Conservation (phyloP, 352 stramenopile species). For the Globisporangium mamillatum region DNA sequence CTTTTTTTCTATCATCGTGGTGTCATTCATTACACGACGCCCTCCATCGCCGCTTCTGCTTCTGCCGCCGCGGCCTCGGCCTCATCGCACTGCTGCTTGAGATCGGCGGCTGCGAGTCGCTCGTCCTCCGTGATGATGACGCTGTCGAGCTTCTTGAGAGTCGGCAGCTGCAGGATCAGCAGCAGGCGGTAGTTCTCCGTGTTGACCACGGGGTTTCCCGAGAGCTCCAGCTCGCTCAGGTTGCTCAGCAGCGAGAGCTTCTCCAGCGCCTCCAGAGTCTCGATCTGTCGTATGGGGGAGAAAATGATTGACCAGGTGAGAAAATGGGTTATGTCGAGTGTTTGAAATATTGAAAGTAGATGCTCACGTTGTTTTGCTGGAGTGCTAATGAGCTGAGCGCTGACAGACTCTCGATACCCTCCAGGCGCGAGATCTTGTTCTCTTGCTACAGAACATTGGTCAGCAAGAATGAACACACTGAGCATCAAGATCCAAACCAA, state of each 20-base stretch:
- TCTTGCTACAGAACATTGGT: conserved; percentile 37
- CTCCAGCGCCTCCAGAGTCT: conserved; percentile 44
- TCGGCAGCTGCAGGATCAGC: conserved; percentile 50
- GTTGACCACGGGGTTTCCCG: conserved; percentile 52
- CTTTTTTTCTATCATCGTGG: conserved; percentile 5
- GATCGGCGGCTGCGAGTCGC: conserved; percentile 50
- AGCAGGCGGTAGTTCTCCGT: conserved; percentile 51
- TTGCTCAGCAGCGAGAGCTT: conserved; percentile 40
- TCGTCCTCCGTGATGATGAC: conserved; percentile 57
- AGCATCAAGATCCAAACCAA: not conserved
- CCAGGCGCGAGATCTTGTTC: conserved; percentile 60
- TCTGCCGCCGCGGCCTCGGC: conserved; percentile 21
- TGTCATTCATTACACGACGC: not conserved
- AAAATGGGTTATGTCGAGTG: not conserved
- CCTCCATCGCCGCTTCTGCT: conserved; percentile 19
- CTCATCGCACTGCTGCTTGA: conserved; percentile 49
- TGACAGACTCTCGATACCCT: conserved; percentile 47
- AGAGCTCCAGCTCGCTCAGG: conserved; percentile 44
- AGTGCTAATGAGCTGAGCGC: conserved; percentile 42
- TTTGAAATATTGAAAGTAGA: not conserved
- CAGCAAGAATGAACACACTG: not conserved
- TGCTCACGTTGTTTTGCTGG: conserved; percentile 62
- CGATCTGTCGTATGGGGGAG: conserved; percentile 28
- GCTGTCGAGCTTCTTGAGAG: conserved; percentile 59
- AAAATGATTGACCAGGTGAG: not conserved